Conservation (phyloP, 768 basidiomycete species). For the Rhodosporidiobolus sp. region DNA sequence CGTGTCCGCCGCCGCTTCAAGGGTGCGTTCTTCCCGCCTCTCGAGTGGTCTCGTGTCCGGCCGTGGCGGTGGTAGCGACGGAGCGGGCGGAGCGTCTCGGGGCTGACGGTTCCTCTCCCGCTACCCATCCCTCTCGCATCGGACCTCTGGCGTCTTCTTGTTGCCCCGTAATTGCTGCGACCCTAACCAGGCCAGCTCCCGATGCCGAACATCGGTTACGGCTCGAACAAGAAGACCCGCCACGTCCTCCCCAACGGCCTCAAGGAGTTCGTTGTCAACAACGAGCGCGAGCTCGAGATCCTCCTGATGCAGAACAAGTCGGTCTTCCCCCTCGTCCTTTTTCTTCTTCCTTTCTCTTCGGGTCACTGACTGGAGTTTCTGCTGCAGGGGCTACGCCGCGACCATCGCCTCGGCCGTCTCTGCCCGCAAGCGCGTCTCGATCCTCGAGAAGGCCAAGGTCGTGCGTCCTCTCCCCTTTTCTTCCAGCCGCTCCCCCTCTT, state of each 20-base stretch:
- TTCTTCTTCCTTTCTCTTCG: background rate
- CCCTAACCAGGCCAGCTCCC: constrained; percentile 39
- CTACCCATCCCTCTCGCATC: too few relatives aligned
- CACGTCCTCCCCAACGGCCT: constrained; percentile 93
- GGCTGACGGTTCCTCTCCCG: too few relatives aligned
- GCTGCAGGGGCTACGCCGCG: constrained; percentile 90
- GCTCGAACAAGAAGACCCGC: constrained; percentile 91
- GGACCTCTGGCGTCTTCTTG: background rate
- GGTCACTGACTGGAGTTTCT: constrained; percentile 54
- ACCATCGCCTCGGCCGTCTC: constrained; percentile 96
- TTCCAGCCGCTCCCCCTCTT: background rate
- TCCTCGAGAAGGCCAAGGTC: constrained; percentile 72
- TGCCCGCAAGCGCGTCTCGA: constrained; percentile 86
- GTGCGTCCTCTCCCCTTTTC: constrained; percentile 47
- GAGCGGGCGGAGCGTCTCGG: too few relatives aligned
- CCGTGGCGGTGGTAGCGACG: too few relatives aligned
- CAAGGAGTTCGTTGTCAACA: constrained; percentile 93
- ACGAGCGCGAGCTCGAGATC: constrained; percentile 81
- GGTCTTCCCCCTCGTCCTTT: background rate
- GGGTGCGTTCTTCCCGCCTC: background rate
- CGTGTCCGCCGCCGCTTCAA: constrained; percentile 57
- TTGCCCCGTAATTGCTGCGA: background rate
- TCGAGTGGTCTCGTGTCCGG: too few relatives aligned
- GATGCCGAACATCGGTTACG: constrained; percentile 55
- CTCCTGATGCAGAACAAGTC: constrained; percentile 33